Percentiles rank a stretch among this genome's conserved stretches.
Evolutionary conservation across 345 rosid genomes (phyloP).

Genomic region (Nasturtium officinale): DNA sequence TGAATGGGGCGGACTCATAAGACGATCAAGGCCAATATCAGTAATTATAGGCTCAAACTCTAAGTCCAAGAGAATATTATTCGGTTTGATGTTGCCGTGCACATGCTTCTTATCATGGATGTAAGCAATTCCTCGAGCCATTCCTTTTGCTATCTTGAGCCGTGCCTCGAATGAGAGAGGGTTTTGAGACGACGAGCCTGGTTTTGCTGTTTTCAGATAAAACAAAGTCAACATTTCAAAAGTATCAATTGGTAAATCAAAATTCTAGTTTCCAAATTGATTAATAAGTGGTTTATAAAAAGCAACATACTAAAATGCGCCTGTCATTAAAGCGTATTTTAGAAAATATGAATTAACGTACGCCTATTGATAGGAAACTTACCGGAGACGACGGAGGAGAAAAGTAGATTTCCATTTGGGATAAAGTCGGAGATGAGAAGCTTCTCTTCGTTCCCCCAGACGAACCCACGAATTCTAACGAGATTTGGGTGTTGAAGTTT

Average conservation of each 20-base stretch:
- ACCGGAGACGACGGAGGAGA: constrained; percentile 54
- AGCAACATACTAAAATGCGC: neutral
- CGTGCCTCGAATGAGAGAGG: constrained; percentile 57
- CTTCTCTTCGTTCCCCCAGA: constrained; percentile 84
- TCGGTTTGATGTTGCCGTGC: constrained; percentile 79
- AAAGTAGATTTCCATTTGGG: constrained; percentile 69
- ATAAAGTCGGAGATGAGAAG: constrained; percentile 76
- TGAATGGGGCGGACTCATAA: constrained; percentile 27
- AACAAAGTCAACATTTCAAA: neutral
- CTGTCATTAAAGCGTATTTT: neutral
- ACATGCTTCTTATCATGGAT: constrained; percentile 77
- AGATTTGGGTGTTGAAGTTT: constrained; percentile 77
- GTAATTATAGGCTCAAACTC: constrained; percentile 70
- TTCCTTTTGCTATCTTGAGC: constrained; percentile 79
- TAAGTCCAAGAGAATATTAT: constrained; percentile 64
- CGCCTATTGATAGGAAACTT: constrained; percentile 32
- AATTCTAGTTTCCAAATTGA: neutral
- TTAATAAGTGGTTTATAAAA: neutral
- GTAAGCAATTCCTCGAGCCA: constrained; percentile 74
- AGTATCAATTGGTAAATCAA: neutral
- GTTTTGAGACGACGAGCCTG: constrained; percentile 45
- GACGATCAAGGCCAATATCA: constrained; percentile 65
- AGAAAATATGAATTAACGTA: neutral
- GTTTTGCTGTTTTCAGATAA: constrained; percentile 35
- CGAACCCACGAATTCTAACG: constrained; percentile 72